Evolutionary conservation across 345 rosid species (phyloP), one percentile per base, ranked within the genome.

Genomic region (Firmiana major): DNA sequence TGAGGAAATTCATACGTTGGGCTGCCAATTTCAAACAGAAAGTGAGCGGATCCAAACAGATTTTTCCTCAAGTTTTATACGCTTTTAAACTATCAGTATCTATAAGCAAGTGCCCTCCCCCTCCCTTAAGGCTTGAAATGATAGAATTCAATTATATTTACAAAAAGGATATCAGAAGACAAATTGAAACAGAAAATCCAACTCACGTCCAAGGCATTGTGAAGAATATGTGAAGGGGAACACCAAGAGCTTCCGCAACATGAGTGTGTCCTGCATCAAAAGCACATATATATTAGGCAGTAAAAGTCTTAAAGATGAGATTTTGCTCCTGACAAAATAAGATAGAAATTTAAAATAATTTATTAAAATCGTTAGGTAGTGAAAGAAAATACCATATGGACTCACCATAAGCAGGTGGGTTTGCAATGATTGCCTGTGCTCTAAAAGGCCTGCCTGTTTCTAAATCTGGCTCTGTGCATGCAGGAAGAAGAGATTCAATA

Each of bases 121-220:
- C n/a, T 12, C 43, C 16, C 11, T 22, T 11, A 1, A 31, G 34
- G 34, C 34, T 31, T 31, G 45, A 69, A 71, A 71, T 31, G 43
- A 49, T 49, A 48, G 42, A 51, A 70, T 70, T 70, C 59, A 70
- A 49, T 49, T 49, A 40, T 58, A 54, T 73, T 21, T 58, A 74
- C 3, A 43, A 55, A 74, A 74, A 16, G 55, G 54, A 40, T 40
- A 22, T 31, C 7, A 17, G 42, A 60, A 9, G 43, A 15, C 51
- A 40, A 76, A 76, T 7, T 8, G 21, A 65, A 54, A 49, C 3
- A 3, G 15, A 16, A 76, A 26, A 65, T 11, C 31, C 51, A 76
- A 66, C 73, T 96, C 85, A 96, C 99, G 98, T 96, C 99, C 99
- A 96, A 49, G 99, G 99, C 99, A 96, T 96, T 62, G 99, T 96